phyloP scores from a whole-genome alignment of 1,284 basidiomycete species.

The Tetrapyrgos nigripes region DNA sequence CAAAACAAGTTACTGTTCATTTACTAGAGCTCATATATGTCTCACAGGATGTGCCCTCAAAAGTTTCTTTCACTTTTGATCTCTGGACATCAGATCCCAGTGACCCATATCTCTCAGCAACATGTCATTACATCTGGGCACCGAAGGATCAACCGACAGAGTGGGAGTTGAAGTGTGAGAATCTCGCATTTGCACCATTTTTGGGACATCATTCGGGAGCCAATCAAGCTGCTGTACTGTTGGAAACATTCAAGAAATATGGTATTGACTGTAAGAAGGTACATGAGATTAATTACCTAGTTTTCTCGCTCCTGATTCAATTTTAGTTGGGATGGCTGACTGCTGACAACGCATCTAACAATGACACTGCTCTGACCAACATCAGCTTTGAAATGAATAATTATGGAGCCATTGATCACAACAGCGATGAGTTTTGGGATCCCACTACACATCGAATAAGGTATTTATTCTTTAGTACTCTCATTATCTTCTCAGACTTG shows the following conservation, averaged over 20 bases:
- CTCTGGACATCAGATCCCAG: slow-evolving; percentile 28
- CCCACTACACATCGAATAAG: too few relatives aligned
- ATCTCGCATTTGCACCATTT: slow-evolving; percentile 25
- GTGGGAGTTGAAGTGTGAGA: slow-evolving; percentile 29
- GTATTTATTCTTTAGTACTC: too few relatives aligned
- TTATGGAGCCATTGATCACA: too few relatives aligned
- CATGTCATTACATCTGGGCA: slow-evolving; percentile 31
- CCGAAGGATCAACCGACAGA: slow-evolving; percentile 21
- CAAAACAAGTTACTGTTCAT: too few relatives aligned
- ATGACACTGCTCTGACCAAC: slow-evolving; percentile 25
- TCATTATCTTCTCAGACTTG: not conserved
- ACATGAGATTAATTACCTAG: not conserved
- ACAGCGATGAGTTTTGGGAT: too few relatives aligned
- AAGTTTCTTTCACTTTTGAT: slow-evolving; percentile 33
- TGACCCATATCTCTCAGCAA: slow-evolving; percentile 30
- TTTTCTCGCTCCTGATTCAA: slow-evolving; percentile 3
- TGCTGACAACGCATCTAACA: slow-evolving; percentile 29
- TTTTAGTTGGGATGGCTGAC: slow-evolving; percentile 35
- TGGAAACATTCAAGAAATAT: slow-evolving; percentile 24
- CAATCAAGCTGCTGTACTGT: slow-evolving; percentile 26
- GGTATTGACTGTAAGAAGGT: slow-evolving; percentile 25
- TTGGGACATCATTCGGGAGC: slow-evolving; percentile 24
- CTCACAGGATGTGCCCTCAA: slow-evolving; percentile 13
- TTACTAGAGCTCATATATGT: too few relatives aligned
- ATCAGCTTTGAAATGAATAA: too few relatives aligned